phyloP scores from a whole-genome alignment of 176 grass and related monocot species.

The Chrysopogon serrulatus region DNA sequence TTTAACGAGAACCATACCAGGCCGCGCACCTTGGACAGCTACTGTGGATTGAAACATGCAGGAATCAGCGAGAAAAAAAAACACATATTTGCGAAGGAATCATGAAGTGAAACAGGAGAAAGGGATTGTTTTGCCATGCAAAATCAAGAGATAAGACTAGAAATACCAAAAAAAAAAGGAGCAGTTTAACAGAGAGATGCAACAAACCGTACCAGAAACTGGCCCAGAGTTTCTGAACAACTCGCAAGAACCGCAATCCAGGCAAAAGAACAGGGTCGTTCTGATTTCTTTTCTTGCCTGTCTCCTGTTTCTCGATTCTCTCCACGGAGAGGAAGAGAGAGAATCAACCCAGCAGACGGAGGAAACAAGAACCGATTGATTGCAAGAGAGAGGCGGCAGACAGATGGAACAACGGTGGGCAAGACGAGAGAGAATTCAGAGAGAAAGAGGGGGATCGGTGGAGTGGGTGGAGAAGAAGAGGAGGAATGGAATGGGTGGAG shows the following conservation, averaged over 20 bases:
- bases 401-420: conserved; percentile 10
- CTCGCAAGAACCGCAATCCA: conserved; percentile 15
- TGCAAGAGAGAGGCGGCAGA: neutral
- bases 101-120: neutral
- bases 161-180: neutral
- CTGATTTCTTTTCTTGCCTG: neutral
- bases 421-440: conserved; percentile 23
- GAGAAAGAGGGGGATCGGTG: conserved; percentile 22
- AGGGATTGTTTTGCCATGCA: neutral
- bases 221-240: neutral
- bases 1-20: neutral
- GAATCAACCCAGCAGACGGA: conserved; percentile 26
- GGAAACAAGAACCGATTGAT: conserved; percentile 14
- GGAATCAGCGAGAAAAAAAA: neutral
- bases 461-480: conserved; percentile 35
- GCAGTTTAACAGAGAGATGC: neutral
- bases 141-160: conserved; percentile 2
- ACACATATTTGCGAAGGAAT: neutral
- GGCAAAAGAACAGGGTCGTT: neutral
- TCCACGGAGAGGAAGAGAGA: neutral
- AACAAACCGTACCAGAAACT: conserved; percentile 24
- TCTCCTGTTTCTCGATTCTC: conserved; percentile 23
- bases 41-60: neutral
- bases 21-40: neutral
- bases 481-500: conserved; percentile 47